phyloP scores from a whole-genome alignment of 306 rosid genomes.

The Quercus mongolica region DNA sequence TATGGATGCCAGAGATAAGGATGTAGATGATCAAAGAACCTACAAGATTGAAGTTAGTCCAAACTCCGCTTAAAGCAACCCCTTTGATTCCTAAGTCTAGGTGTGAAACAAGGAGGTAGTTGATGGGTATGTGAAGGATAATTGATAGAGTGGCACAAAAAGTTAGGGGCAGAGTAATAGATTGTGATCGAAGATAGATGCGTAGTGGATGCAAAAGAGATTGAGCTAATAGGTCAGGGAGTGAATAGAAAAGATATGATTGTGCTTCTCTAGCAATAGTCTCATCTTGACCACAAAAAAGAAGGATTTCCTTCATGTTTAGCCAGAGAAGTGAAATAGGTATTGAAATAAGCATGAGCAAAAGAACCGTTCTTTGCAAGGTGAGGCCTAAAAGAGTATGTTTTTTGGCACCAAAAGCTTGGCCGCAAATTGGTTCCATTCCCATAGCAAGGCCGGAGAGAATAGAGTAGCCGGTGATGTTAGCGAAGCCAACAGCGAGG shows the following conservation, averaged over 20 bases:
- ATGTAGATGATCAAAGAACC: conserved; percentile 58
- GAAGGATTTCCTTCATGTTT: conserved; percentile 57
- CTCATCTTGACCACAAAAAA: conserved; percentile 66
- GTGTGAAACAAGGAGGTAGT: conserved; percentile 50
- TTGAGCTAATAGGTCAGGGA: conserved; percentile 91
- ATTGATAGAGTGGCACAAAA: conserved; percentile 65
- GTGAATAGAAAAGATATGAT: conserved; percentile 61
- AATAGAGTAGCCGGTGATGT: conserved; percentile 91
- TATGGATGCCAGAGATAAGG: conserved; percentile 42
- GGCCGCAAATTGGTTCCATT: conserved; percentile 93
- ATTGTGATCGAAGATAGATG: conserved; percentile 75
- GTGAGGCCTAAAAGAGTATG: conserved; percentile 65
- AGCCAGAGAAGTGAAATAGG: conserved; percentile 87
- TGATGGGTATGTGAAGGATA: conserved; percentile 74
- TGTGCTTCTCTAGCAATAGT: conserved; percentile 72
- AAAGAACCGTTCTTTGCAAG: conserved; percentile 65
- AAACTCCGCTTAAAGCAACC: conserved; percentile 75
- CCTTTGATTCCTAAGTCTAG: conserved; percentile 68
- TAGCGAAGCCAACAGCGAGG: conserved; percentile 74
- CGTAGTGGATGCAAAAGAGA: conserved; percentile 79
- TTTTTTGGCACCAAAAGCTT: conserved; percentile 81
- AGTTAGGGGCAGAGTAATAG: conserved; percentile 84
- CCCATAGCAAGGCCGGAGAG: conserved; percentile 88
- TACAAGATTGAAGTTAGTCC: conserved; percentile 69
- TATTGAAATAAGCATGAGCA: conserved; percentile 47